Conservation (phyloP, 441 rosid species). For the Gossypium gossypioides region DNA sequence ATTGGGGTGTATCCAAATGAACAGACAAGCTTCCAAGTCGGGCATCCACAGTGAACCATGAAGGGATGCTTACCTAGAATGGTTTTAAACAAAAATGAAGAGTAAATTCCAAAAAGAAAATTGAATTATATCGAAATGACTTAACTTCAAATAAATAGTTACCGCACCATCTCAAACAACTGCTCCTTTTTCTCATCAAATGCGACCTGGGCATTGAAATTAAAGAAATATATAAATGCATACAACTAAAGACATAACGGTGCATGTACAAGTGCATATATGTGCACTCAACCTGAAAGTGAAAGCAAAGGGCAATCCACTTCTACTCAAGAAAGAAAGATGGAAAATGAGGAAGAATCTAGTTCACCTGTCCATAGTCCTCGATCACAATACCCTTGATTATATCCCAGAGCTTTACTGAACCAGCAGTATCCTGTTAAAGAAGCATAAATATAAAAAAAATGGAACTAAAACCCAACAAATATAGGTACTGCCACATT, state of each 20-base stretch:
- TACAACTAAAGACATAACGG: not conserved
- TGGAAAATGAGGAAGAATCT: not conserved
- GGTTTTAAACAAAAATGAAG: slow-evolving; percentile 7
- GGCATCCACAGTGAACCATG: slow-evolving; percentile 94
- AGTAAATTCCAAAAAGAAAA: slow-evolving; percentile 7
- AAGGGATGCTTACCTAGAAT: slow-evolving; percentile 87
- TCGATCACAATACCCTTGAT: slow-evolving; percentile 75
- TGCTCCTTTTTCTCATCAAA: slow-evolving; percentile 90
- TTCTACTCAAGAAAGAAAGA: slow-evolving; percentile 1
- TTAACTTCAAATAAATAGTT: not conserved
- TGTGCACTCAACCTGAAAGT: not conserved
- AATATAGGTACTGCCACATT: slow-evolving; percentile 7
- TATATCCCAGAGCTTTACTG: slow-evolving; percentile 92
- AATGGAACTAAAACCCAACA: not conserved
- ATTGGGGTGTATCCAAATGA: slow-evolving; percentile 96
- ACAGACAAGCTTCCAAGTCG: slow-evolving; percentile 93
- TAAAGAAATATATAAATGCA: not conserved
- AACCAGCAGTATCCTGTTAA: slow-evolving; percentile 76
- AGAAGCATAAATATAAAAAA: slow-evolving; percentile 16
- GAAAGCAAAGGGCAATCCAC: not conserved
- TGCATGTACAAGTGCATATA: not conserved
- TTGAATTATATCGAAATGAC: not conserved
- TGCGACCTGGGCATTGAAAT: slow-evolving; percentile 46
- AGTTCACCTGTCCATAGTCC: slow-evolving; percentile 82
- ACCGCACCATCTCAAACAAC: slow-evolving; percentile 77